These are phyloP conservation scores for Agrostemma githago DNA, from an alignment of 148 eudicot genomes.

Conservation along the genomic window DNA sequence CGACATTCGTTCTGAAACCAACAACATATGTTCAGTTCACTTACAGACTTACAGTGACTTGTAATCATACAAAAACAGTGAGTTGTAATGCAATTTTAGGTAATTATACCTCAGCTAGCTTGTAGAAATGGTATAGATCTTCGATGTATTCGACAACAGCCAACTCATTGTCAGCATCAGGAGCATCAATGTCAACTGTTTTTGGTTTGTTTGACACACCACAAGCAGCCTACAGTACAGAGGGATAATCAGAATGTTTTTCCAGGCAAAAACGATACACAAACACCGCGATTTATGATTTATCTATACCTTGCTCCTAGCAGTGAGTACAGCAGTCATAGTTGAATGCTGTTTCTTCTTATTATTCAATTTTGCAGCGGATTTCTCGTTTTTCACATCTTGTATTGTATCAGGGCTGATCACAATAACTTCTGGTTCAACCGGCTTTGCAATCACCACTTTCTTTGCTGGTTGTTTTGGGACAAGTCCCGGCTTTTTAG, in stretches of 20 bases:
- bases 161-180: constrained; percentile 57
- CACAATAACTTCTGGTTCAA: constrained; percentile 53
- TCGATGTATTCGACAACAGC: constrained; percentile 90
- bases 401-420: constrained; percentile 58
- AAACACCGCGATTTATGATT: background rate
- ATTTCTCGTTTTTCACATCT: constrained; percentile 27
- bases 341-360: constrained; percentile 35
- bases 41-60: no score
- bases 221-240: constrained; percentile 53
- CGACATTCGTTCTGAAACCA: constrained; percentile 39
- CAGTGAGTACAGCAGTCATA: constrained; percentile 57
- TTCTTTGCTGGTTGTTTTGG: constrained; percentile 43
- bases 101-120: constrained; percentile 45
- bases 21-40: background rate
- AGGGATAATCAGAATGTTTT: background rate
- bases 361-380: constrained; percentile 26
- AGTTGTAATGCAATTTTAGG: background rate
- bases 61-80: background rate
- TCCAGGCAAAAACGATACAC: constrained; percentile 4
- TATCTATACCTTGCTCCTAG: constrained; percentile 62
- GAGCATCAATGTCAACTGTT: constrained; percentile 66
- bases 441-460: constrained; percentile 30
- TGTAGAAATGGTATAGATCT: constrained; percentile 74
- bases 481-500: constrained; percentile 22
- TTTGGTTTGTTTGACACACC: constrained; percentile 46